phyloP scores from a whole-genome alignment of 2,329 filamentous ascomycete genomes.

The Microcera coccophila region DNA sequence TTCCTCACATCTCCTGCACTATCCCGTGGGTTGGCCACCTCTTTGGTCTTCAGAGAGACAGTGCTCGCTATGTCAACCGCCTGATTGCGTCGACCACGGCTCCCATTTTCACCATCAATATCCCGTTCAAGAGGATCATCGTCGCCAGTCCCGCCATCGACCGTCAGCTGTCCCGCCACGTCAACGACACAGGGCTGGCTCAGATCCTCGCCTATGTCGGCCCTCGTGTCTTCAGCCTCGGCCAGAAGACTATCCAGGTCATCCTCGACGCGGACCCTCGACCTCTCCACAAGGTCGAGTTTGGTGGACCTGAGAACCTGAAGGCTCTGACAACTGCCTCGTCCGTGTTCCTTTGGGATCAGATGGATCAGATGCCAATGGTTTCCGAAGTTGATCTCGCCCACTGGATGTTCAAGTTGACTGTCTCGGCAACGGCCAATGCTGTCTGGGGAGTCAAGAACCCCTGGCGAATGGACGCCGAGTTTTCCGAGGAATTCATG shows the following conservation, averaged over 20 bases:
- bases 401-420: constrained; percentile 28
- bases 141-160: constrained; percentile 28
- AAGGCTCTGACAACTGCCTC: constrained; percentile 21
- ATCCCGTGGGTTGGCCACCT: constrained; percentile 27
- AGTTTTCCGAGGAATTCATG: constrained; percentile 31
- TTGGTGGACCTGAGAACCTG: constrained; percentile 22
- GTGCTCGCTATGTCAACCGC: constrained; percentile 25
- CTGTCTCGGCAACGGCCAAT: constrained; percentile 29
- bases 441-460: constrained; percentile 31
- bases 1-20: constrained; percentile 18
- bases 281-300: constrained; percentile 26
- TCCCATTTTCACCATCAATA: constrained; percentile 28
- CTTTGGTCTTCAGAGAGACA: constrained; percentile 21
- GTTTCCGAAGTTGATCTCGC: constrained; percentile 21
- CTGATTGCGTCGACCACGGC: constrained; percentile 21
- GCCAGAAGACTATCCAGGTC: constrained; percentile 17
- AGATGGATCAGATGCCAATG: constrained; percentile 18
- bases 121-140: constrained; percentile 27
- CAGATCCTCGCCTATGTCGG: constrained; percentile 30
- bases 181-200: constrained; percentile 28
- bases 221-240: constrained; percentile 25
- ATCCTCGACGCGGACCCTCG: constrained; percentile 27
- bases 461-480: constrained; percentile 29
- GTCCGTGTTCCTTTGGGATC: constrained; percentile 15
- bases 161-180: constrained; percentile 24